Percentiles rank a stretch among this genome's conserved stretches.
Conservation (phyloP, 345 rosid species). For the Eucalyptus urophylla region DNA sequence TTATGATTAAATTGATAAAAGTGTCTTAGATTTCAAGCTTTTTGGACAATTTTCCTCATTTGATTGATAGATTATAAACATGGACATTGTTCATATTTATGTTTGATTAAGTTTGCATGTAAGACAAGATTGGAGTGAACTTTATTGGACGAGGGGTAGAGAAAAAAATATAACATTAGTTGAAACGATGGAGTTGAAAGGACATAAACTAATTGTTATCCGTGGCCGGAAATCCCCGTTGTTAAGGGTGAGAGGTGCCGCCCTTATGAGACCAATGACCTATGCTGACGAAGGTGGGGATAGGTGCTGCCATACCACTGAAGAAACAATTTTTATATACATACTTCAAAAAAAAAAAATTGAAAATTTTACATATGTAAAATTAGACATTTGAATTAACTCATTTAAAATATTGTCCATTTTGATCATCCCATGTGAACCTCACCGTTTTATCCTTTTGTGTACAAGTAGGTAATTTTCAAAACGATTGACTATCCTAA, state of each 20-base stretch:
- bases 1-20: too few species aligned
- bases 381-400: too few species aligned
- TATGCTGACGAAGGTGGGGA: not conserved
- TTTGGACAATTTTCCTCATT: not conserved
- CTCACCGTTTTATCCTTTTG: fast-evolving
- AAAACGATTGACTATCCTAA: fast-evolving
- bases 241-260: not conserved
- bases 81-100: not conserved
- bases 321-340: not conserved
- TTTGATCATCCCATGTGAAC: not conserved
- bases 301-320: not conserved
- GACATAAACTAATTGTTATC: not conserved
- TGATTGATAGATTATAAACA: not conserved
- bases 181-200: not conserved
- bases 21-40: fast-evolving
- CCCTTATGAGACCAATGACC: not conserved
- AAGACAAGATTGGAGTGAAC: not conserved
- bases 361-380: too few species aligned
- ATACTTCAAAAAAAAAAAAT: too few species aligned
- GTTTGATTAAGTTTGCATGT: not conserved
- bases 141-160: not conserved
- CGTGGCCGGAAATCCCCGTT: not conserved
- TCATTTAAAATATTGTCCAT: not conserved
- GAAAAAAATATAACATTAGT: not conserved
- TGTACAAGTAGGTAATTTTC: too few species aligned